Conservation (phyloP, 225 moss, liverwort and hornwort genomes). For the Straminergon stramineum region DNA sequence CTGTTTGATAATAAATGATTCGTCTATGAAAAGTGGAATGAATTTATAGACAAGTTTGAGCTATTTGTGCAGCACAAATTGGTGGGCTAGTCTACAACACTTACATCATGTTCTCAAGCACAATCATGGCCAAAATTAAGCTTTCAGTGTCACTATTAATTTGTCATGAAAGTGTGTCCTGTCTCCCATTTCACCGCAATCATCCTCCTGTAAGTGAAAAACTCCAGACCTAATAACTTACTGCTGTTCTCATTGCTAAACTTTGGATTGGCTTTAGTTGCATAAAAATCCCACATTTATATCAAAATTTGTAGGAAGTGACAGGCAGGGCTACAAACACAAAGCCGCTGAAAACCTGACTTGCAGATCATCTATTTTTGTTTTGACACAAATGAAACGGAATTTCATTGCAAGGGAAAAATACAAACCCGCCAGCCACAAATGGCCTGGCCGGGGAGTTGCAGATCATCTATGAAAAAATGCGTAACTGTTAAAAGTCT, state of each 20-base stretch:
- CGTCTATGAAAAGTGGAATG: background rate
- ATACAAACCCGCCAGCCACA: too few species aligned
- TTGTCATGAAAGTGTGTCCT: background rate
- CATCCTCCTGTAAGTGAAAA: background rate
- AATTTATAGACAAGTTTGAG: background rate
- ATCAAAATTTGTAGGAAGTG: background rate
- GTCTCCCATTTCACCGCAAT: background rate
- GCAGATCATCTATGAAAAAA: too few species aligned
- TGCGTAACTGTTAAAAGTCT: background rate
- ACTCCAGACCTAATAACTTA: too few species aligned
- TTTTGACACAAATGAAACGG: too few species aligned
- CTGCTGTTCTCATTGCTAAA: background rate
- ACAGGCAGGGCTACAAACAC: background rate
- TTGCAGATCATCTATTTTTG: background rate
- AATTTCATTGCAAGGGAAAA: too few species aligned
- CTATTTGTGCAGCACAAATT: background rate
- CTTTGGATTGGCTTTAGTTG: background rate
- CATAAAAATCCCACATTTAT: background rate
- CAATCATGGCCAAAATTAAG: background rate
- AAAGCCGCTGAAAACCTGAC: background rate
- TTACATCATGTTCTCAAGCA: background rate
- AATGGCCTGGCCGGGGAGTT: too few species aligned
- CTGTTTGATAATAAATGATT: background rate
- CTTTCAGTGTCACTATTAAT: background rate
- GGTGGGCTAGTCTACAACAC: background rate